Percentiles rank a stretch among this genome's conserved stretches.
phyloP scores from a whole-genome alignment of 768 basidiomycete species.

The Hericium coralloides region DNA sequence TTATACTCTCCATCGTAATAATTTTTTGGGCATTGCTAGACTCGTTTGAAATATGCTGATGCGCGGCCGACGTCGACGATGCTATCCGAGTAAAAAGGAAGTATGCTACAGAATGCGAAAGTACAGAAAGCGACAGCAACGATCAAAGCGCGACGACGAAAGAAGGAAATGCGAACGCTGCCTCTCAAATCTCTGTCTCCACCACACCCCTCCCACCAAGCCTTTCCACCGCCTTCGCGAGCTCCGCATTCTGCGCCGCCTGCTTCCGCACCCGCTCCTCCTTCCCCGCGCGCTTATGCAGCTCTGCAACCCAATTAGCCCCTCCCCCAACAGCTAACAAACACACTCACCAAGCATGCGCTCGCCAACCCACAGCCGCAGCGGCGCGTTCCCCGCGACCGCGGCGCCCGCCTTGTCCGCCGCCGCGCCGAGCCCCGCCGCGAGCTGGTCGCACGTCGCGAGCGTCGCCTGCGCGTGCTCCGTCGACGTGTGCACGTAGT shows the following conservation, averaged over 20 bases:
- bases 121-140: neutral
- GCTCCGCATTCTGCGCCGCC: constrained; percentile 30
- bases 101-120: neutral
- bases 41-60: no score
- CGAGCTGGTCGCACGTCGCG: constrained; percentile 58
- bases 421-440: constrained; percentile 57
- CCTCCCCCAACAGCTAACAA: neutral
- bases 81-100: no score
- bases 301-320: constrained; percentile 28
- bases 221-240: constrained; percentile 14
- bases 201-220: constrained; percentile 2
- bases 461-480: constrained; percentile 65
- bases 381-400: constrained; percentile 37
- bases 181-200: neutral
- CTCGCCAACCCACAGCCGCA: constrained; percentile 69
- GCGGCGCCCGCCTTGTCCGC: constrained; percentile 14
- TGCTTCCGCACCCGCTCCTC: constrained; percentile 38
- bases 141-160: neutral
- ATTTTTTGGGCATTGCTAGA: no score
- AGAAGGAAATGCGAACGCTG: neutral
- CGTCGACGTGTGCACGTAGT: constrained; percentile 62
- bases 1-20: no score
- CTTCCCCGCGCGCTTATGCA: constrained; percentile 50
- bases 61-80: no score
- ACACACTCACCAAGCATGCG: constrained; percentile 47